Evolutionary conservation across 2,329 filamentous ascomycete species (phyloP), one percentile per base, ranked within the genome.

Genomic region (Chaetomium sp.): DNA sequence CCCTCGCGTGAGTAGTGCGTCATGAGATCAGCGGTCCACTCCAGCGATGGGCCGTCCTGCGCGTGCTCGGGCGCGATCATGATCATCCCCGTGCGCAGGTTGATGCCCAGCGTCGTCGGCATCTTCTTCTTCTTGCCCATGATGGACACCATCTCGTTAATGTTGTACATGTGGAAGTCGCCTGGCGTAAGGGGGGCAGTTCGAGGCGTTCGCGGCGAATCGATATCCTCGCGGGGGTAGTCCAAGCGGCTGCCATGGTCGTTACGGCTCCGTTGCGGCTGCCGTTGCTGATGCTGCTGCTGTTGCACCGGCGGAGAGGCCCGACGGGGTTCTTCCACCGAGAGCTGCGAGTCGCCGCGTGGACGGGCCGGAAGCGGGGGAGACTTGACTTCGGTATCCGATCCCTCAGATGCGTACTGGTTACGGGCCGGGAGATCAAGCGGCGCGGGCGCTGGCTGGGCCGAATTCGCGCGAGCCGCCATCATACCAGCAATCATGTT

Each of bases 101-200:
- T 96, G 67, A 97, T 87, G n/a, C 92, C 92, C 40, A 97, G 72
- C 0, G 89, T 96, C n/a, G 91, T 96, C 1, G 92, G 91, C 89
- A 96, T 94, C 75, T 97, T 97, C 77, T 96, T 96, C 66, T 89
- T 87, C 76, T 95, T 96, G 55, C 92, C 92, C 84, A 96, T 91
- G 45, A 94, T 84, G n/a, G 91, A 92, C 4, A 96, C 84, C 88
- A 96, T 96, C 72, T 97, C 92, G 68, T 91, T 95, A 65, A 97
- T 91, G 65, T 96, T 96, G 73, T 96, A 97, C 70, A 97, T 79
- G 67, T 95, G 91, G 68, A 91, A 97, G 1, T 89, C 89, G 14
- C 89, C 88, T 5, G 89, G 88, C 1, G 86, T 85, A 35, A 75
- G 69, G n/a, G 63, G 71, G 68, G 52, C 65, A 40, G 57, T 76